Base-by-base conservation (phyloP, 768 basidiomycete species). In the Terana coerulea region DNA sequence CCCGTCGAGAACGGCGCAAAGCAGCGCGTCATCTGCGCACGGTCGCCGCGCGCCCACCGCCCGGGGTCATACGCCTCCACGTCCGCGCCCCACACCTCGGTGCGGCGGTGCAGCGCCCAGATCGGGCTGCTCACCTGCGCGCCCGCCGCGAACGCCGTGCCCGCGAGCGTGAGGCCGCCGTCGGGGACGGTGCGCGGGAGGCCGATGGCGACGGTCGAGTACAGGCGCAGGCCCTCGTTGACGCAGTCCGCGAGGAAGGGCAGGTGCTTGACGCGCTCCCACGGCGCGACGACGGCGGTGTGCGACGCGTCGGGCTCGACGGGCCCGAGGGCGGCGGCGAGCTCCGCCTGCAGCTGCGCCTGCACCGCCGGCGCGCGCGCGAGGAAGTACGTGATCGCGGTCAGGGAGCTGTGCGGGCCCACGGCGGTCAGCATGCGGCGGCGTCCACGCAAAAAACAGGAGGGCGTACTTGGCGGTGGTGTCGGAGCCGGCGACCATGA, bases 201-300 rank as follows among this genome's bases (percentile, higher is more conserved):
- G 3, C 65, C 65, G 14, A 63, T 57, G 2, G 62, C 66, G 30
- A 59, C 59, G 28, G 64, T 64, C 7, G 65, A 63, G 48, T 64
- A 61, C 15, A 69, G 52, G n/a, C 68, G 60, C 14, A 67, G 57
- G 2, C 59, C 65, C 42, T 69, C 66, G 42, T 64, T 58, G 49
- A 69, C 67, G 29, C 60, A 61, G 22, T 66, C 66, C 49, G 65
- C 57, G 26, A 69, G 64, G 53, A 59, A 64, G 14, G 58, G 51
- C 0, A 61, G 24, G 36, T 53, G 36, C 51, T 64, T 64, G 26
- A 65, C 30, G 17, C 25, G n/a, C 6, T 46, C 49, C 29, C 22
- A 55, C 1, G 47, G 15, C 3, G 54, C 33, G 6, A 43, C 30
- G 26, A 40, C 34, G n/a, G 31, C 31, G 9, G 22, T 44, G 17